Conservation (phyloP, 2,329 filamentous ascomycete genomes). For the Fusarium duplospermum region DNA sequence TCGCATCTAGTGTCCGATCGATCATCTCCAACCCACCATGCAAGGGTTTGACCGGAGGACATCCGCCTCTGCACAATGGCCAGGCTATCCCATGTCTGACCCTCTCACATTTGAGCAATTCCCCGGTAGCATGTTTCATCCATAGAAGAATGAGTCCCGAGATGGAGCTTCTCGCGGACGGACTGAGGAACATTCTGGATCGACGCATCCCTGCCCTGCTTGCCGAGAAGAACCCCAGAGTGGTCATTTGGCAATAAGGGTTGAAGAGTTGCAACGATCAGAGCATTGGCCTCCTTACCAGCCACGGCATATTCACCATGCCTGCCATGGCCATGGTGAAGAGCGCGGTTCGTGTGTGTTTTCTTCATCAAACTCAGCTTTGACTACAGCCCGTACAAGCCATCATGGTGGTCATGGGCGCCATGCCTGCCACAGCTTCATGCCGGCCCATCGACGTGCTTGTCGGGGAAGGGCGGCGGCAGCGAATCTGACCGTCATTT, state of each 20-base stretch:
- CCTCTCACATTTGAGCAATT: slow-evolving; percentile 8
- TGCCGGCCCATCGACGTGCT: background rate
- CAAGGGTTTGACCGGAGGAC: slow-evolving; percentile 1
- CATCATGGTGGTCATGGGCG: background rate
- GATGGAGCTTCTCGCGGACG: slow-evolving; percentile 20
- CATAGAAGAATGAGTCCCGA: slow-evolving; percentile 14
- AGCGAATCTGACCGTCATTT: background rate
- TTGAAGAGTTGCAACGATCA: slow-evolving; percentile 10
- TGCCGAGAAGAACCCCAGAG: slow-evolving; percentile 8
- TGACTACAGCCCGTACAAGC: slow-evolving; percentile 1
- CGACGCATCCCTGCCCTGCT: slow-evolving; percentile 20
- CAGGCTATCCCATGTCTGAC: slow-evolving; percentile 18
- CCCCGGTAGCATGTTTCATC: slow-evolving; percentile 34
- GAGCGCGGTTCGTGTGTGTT: background rate
- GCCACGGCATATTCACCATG: background rate
- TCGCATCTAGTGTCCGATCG: slow-evolving; percentile 24
- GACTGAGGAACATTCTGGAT: slow-evolving; percentile 10
- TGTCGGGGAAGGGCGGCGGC: background rate
- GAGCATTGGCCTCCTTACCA: slow-evolving; percentile 5
- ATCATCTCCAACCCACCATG: slow-evolving; percentile 13
- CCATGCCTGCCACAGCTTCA: background rate
- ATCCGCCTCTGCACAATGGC: slow-evolving; percentile 11
- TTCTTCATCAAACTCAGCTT: slow-evolving; percentile 10
- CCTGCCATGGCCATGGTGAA: background rate
- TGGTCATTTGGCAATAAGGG: slow-evolving; percentile 5